phyloP scores from a whole-genome alignment of 108 stramenopile genomes.

The Fragilaria crotonensis region DNA sequence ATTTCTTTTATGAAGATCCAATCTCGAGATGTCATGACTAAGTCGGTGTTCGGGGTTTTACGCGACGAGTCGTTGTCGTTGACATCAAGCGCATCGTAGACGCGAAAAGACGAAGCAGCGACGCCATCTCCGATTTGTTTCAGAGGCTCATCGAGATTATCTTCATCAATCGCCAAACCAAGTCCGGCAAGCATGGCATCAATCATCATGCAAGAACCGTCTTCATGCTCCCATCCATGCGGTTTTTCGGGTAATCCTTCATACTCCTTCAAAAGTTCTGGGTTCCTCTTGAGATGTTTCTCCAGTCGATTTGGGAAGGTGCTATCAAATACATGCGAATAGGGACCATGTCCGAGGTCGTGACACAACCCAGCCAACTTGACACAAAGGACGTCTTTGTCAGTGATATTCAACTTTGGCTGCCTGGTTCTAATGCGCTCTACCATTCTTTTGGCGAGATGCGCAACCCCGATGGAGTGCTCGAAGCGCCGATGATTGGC shows the following conservation, averaged over 20 bases:
- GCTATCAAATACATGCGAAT: constrained; percentile 76
- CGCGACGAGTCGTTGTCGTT: constrained; percentile 12
- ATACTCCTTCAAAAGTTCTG: constrained; percentile 15
- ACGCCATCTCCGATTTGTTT: constrained; percentile 73
- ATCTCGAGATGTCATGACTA: constrained; percentile 69
- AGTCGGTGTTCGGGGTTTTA: constrained; percentile 19
- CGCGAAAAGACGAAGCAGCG: constrained; percentile 48
- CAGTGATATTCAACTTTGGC: constrained; percentile 49
- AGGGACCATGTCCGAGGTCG: constrained; percentile 89
- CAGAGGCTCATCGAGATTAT: constrained; percentile 59
- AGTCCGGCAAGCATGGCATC: constrained; percentile 44
- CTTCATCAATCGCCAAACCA: constrained; percentile 60
- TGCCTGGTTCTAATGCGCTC: constrained; percentile 36
- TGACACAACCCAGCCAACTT: constrained; percentile 89
- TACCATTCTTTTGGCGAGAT: constrained; percentile 67
- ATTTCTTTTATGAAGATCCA: constrained; percentile 83
- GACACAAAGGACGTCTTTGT: constrained; percentile 83
- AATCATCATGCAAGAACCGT: constrained; percentile 66
- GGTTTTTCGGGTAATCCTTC: constrained; percentile 16
- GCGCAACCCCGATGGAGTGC: constrained; percentile 78
- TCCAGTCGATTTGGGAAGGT: constrained; percentile 20
- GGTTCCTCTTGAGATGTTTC: constrained; percentile 10
- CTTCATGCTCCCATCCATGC: constrained; percentile 68
- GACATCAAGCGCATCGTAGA: constrained; percentile 19
- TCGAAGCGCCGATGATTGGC: constrained; percentile 85